Percentiles rank a stretch among this genome's conserved stretches.
These are phyloP conservation scores for Podospora pseudocomata DNA, from an alignment of 495 filamentous ascomycete genomes.

Conservation along the genomic window DNA sequence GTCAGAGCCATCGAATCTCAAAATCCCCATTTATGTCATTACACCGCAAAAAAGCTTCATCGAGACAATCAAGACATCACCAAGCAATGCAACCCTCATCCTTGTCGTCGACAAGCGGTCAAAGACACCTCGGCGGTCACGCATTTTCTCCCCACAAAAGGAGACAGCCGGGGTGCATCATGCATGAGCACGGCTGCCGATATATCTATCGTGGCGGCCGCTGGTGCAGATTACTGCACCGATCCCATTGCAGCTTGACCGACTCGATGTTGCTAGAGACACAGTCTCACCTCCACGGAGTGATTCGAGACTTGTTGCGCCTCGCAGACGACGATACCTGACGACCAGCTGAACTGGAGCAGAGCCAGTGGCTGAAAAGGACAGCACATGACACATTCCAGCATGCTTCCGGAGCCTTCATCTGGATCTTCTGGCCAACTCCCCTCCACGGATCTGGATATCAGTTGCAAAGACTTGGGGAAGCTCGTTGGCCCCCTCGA, in stretches of 20 bases:
- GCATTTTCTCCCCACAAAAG: constrained; percentile 5
- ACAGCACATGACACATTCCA: background rate
- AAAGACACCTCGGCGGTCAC: constrained; percentile 1
- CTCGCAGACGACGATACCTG: background rate
- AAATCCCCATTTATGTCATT: background rate
- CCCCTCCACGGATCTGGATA: background rate
- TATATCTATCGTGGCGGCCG: constrained; percentile 3
- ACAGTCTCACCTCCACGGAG: background rate
- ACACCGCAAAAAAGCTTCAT: constrained; percentile 3
- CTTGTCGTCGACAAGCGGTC: constrained; percentile 3
- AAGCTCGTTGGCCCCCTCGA: background rate
- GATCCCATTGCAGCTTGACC: background rate
- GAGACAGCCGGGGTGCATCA: constrained; percentile 4
- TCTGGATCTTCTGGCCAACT: background rate
- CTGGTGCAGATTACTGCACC: constrained; percentile 2
- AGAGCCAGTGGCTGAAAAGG: background rate
- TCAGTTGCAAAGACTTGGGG: background rate
- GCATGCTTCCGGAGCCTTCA: background rate
- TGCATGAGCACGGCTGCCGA: background rate
- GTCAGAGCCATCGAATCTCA: background rate
- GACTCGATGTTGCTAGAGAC: background rate
- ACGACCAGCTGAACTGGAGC: background rate
- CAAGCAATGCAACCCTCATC: background rate
- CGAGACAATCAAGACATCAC: background rate
- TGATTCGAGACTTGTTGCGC: background rate